Evolutionary conservation across 768 basidiomycete species (phyloP).

Genomic region (Tricholomella constricta): DNA sequence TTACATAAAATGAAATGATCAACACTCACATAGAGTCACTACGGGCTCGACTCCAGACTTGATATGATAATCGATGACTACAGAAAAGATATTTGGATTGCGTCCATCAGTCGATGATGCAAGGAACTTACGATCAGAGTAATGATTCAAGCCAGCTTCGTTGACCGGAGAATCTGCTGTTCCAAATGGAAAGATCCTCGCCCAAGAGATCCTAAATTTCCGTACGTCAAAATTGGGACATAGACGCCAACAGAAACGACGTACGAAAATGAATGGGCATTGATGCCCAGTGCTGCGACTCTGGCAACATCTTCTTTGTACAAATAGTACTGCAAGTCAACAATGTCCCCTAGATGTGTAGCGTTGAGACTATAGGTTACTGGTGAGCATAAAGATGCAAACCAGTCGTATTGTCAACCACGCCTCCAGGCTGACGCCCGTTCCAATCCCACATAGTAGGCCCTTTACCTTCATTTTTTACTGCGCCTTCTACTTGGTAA

Average conservation of each 20-base stretch:
- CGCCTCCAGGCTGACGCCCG: constrained; percentile 42
- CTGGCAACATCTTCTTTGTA: constrained; percentile 55
- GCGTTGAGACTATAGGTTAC: not conserved
- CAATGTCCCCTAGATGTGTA: constrained; percentile 39
- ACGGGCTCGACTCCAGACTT: constrained; percentile 45
- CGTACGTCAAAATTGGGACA: not conserved
- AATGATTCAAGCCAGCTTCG: constrained; percentile 45
- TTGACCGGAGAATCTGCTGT: constrained; percentile 52
- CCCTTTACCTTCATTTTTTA: constrained; percentile 50
- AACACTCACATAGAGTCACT: constrained; percentile 48
- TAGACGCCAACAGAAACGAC: constrained; percentile 9
- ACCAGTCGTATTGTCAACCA: constrained; percentile 48
- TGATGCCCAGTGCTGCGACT: constrained; percentile 49
- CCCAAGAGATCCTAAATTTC: constrained; percentile 49
- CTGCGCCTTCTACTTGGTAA: constrained; percentile 56
- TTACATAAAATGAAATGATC: not conserved
- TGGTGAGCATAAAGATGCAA: not conserved
- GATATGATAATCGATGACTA: constrained; percentile 49
- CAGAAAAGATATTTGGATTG: not conserved
- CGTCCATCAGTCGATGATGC: not conserved
- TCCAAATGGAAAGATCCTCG: constrained; percentile 52
- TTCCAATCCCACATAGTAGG: constrained; percentile 55
- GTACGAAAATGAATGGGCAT: constrained; percentile 55
- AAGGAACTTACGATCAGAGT: constrained; percentile 40
- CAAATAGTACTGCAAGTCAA: constrained; percentile 51